phyloP scores from a whole-genome alignment of 768 basidiomycete genomes.

The Rhodotorula kratochvilovae region DNA sequence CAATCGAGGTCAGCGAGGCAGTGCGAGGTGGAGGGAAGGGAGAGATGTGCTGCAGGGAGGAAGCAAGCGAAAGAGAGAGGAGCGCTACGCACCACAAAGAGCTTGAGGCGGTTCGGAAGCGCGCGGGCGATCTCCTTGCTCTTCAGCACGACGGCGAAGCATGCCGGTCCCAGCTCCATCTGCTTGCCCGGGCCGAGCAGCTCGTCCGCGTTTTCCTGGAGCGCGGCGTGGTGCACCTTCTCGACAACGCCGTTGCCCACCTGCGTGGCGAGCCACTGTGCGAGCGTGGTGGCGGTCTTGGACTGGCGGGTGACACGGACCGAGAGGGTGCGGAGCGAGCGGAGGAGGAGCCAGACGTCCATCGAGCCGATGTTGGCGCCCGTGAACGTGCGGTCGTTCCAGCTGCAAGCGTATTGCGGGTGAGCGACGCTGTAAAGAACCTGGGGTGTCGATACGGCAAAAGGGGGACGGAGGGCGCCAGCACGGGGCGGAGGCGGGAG shows the following conservation, averaged over 20 bases:
- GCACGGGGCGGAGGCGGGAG: too few relatives aligned
- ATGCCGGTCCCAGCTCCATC: constrained; percentile 42
- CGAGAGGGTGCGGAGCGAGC: constrained; percentile 76
- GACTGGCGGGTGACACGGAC: constrained; percentile 74
- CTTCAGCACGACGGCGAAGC: constrained; percentile 40
- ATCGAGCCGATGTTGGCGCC: constrained; percentile 40
- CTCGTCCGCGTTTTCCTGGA: constrained; percentile 65
- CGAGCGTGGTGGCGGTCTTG: constrained; percentile 64
- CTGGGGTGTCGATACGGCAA: too few relatives aligned
- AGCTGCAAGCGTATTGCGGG: constrained; percentile 43
- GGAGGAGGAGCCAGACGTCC: constrained; percentile 54
- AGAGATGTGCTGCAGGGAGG: too few relatives aligned
- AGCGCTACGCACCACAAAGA: constrained; percentile 61
- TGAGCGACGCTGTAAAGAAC: too few relatives aligned
- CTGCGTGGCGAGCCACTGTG: constrained; percentile 59
- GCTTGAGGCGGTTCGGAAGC: constrained; percentile 61
- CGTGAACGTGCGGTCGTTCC: constrained; percentile 57
- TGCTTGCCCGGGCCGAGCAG: constrained; percentile 55
- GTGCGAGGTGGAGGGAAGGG: background rate
- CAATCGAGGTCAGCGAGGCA: too few relatives aligned
- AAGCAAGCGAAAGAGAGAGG: too few relatives aligned
- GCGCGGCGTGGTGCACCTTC: constrained; percentile 69
- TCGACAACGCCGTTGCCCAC: constrained; percentile 54
- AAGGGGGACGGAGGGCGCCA: too few relatives aligned
- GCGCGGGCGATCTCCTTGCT: constrained; percentile 39